These are phyloP conservation scores for Moniliella sp. DNA, from an alignment of 1,284 basidiomycete species.

Conservation along the genomic window DNA sequence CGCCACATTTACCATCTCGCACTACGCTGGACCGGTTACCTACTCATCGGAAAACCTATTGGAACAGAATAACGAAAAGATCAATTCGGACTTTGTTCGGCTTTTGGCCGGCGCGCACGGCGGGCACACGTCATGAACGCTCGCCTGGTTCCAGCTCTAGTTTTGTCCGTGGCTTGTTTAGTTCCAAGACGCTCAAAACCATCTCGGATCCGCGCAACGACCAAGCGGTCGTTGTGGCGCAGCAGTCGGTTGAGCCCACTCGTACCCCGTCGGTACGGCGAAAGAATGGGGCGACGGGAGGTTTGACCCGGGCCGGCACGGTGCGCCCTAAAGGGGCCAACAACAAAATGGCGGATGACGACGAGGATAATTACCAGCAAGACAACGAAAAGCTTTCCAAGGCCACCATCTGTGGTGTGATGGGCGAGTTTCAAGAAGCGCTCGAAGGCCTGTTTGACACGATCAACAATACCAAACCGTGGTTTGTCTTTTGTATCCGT, in stretches of 20 bases:
- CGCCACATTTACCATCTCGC: conserved; percentile 72
- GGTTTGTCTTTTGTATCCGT: conserved; percentile 77
- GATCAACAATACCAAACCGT: conserved; percentile 66
- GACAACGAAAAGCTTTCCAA: conserved; percentile 8
- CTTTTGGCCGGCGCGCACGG: conserved; percentile 50
- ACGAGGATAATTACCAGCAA: conserved; percentile 36
- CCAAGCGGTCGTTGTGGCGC: conserved; percentile 69
- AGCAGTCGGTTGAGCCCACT: conserved; percentile 78
- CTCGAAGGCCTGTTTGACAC: conserved; percentile 69
- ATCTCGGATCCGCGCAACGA: conserved; percentile 74
- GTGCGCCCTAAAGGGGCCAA: conserved; percentile 39
- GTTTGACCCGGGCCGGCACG: conserved; percentile 5
- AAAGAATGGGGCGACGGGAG: conserved; percentile 7
- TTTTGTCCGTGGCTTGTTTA: conserved; percentile 75
- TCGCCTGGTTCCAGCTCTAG: conserved; percentile 36
- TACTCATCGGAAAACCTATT: conserved; percentile 77
- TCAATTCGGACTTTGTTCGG: conserved; percentile 78
- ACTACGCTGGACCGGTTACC: conserved; percentile 71
- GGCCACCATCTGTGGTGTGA: conserved; percentile 44
- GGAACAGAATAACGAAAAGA: conserved; percentile 63
- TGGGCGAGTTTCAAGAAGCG: conserved; percentile 52
- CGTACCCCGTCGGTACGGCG: conserved; percentile 50
- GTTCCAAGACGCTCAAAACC: conserved; percentile 62
- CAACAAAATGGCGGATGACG: conserved; percentile 43
- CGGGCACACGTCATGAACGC: no score